Conservation (phyloP, 2,329 filamentous ascomycete species). For the Cladorrhinum sp. region DNA sequence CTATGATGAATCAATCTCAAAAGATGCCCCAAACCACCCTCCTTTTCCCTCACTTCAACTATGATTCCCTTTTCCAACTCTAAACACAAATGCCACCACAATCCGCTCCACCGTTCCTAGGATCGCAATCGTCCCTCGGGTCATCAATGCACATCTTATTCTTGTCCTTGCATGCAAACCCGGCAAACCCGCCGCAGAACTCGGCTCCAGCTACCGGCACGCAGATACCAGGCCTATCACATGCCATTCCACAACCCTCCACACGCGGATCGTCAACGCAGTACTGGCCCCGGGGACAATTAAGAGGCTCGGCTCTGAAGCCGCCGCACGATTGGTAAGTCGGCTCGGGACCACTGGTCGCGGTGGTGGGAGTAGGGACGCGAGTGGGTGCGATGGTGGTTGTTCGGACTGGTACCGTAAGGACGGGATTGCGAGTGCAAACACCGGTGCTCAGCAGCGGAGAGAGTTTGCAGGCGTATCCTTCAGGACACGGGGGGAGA, state of each 20-base stretch:
- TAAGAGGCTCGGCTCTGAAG: constrained; percentile 20
- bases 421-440: constrained; percentile 14
- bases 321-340: constrained; percentile 29
- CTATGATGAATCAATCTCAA: too few relatives aligned
- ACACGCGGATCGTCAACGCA: constrained; percentile 32
- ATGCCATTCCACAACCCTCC: constrained; percentile 38
- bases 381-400: not conserved
- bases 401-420: constrained; percentile 8
- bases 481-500: constrained; percentile 23
- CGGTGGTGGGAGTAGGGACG: too few relatives aligned
- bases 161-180: constrained; percentile 32
- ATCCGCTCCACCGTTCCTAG: constrained; percentile 38
- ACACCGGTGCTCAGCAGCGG: constrained; percentile 21
- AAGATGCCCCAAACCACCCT: too few relatives aligned
- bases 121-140: constrained; percentile 41
- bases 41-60: too few relatives aligned
- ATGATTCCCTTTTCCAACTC: not conserved
- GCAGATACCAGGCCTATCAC: constrained; percentile 29
- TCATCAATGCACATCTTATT: constrained; percentile 40
- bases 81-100: constrained; percentile 41
- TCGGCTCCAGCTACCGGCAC: constrained; percentile 18
- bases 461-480: constrained; percentile 17
- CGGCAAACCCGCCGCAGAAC: constrained; percentile 41
- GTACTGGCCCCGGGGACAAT: constrained; percentile 22
- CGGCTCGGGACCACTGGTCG: too few relatives aligned